Base-by-base conservation (phyloP, 352 stramenopile genomes). In the Globisporangium irregulare region DNA sequence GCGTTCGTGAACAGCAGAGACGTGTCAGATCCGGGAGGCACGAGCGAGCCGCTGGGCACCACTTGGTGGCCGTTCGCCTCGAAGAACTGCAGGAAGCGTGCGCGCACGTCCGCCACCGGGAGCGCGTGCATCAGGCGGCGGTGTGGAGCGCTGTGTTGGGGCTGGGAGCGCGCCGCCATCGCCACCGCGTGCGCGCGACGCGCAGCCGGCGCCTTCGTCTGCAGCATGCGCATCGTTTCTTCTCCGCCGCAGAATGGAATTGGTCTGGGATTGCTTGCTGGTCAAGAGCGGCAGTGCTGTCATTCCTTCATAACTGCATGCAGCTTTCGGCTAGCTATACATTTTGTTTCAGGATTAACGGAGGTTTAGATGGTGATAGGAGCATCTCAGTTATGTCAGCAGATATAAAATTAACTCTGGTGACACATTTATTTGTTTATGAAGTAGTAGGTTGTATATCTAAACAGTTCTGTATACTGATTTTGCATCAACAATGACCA, bases 1-100 rank as follows among this genome's bases (percentile, higher is more conserved):
- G 96, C 96, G 75, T 99, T 99, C 69, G 96, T 96, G 74, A 99
- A 99, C 32, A 99, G 80, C 61, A 99, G 81, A 43, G 97, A 99
- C 8, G 59, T 70, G 56, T 97, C 95, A 72, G 96, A 87, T 38
- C 97, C 93, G 38, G 97, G 75, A 14, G 86, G 84, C 9, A 93
- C 74, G 9, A 96, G 72, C 53, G 84, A 87, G 62, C 77, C 82
- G 58, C 82, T 92, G 18, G 85, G 82, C 32, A 93, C 76, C 5
- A 93, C 73, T 22, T 63, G 59, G 54, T 94, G 86, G 18, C 73
- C 81, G 50, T 90, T 77, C 32, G 64, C 62, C 64, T 89, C 71
- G 64, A 94, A 95, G 65, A 89, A 93, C 46, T 75, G 64, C 55
- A 95, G 74, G 66, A 95, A 95, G 24, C 68, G 66, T 22, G 70